phyloP scores from a whole-genome alignment of 73 alveolate species.

The Paraurostyla sp. region DNA sequence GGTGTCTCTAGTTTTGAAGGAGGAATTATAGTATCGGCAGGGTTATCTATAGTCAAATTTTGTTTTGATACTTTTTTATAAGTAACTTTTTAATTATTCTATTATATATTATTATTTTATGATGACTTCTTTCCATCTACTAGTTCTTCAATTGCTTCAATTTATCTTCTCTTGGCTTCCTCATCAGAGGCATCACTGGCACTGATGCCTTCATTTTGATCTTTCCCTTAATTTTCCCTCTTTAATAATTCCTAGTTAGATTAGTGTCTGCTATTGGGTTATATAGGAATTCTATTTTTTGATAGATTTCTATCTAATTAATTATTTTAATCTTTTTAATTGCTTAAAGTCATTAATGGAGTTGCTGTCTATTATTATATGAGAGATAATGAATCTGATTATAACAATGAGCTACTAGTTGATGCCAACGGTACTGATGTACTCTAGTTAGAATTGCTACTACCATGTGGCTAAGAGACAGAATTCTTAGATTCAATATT shows the following conservation, averaged over 20 bases:
- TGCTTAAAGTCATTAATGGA: conserved; percentile 3
- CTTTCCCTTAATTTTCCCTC: too few relatives aligned
- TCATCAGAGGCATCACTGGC: conserved; percentile 22
- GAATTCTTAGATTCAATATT: too few relatives aligned
- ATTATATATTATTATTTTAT: background rate
- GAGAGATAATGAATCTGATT: background rate
- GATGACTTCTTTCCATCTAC: background rate
- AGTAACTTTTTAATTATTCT: background rate
- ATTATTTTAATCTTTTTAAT: conserved; percentile 18
- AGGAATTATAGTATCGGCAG: background rate
- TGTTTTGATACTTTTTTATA: background rate
- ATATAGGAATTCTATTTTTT: background rate
- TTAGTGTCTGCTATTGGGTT: background rate
- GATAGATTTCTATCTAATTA: conserved; percentile 19
- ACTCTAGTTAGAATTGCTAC: background rate
- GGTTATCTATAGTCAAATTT: background rate
- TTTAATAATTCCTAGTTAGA: background rate
- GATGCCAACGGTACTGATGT: background rate
- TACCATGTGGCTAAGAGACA: too few relatives aligned
- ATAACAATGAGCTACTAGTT: background rate
- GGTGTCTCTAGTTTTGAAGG: background rate
- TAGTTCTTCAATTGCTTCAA: background rate
- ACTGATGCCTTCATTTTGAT: background rate
- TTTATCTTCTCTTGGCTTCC: background rate
- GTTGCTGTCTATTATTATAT: too few relatives aligned